Base-by-base conservation (phyloP, 78 protist species). In the Polysphondylium violaceum region DNA sequence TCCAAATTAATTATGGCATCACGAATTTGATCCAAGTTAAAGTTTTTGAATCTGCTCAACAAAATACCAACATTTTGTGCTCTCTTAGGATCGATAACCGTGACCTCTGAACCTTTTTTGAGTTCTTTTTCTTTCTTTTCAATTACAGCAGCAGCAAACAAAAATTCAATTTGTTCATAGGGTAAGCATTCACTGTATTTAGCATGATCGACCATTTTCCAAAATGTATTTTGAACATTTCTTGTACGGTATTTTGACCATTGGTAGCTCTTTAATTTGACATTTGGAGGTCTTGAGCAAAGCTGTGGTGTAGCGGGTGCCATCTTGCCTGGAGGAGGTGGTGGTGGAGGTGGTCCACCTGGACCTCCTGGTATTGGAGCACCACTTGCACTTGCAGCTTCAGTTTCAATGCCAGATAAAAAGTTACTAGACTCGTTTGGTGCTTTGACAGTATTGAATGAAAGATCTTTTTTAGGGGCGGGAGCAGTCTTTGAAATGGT, bases 41-140 rank as follows among this genome's bases (percentile, higher is more conserved):
- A 12, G 11, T 41, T 56, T 50, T 83, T 83, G 50, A 83, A 83
- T 33, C 91, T 25, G 8, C 67, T 31, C 27, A 83, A 19, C 2
- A 83, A 60, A 44, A 83, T 83, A 40, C 95, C 95, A 38, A 93
- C 53, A 29, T 93, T 93, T 38, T 93, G 91, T 23, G 95, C 86
- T 67, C 88, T 90, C 68, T 93, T 93, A 25, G 88, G 0, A 61
- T 93, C 95, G 33, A 93, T 79, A 1, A 85, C 76, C 0, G 89
- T 91, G n/a, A 91, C 63, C 35, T 71, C 88, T 3, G 56, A 27
- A 6, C 67, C 76, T 40, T 83, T 83, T 27, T 91, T 79, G n/a
- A 50, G 17, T 65, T 91, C 91, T 47, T 55, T 63, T 51, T 76
- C 83, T 35, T 78, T 91, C 76, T 83, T 91, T 50, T 91, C 95